Evolutionary conservation across 106 monocot species (phyloP), one percentile per base, ranked within the genome.

Genomic region (Amphibolis antarctica): DNA sequence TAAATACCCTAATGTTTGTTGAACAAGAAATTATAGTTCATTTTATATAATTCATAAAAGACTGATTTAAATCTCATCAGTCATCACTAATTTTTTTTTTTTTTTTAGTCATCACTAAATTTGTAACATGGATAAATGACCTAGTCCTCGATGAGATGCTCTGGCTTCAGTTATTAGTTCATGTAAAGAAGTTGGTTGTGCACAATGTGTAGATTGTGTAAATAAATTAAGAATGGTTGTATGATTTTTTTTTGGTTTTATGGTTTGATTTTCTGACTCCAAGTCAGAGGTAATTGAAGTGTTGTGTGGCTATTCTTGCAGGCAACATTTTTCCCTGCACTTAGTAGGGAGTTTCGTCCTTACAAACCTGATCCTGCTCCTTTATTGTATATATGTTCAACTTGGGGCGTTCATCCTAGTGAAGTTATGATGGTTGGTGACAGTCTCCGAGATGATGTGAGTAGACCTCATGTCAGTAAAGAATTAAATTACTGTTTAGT

Each of bases 361-460:
- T 98, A 88, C 67, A 98, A 98, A 57, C 98, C 98, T 14, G 82
- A 98, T 64, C 98, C 91, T 29, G 90, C 91, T 71, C 91, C 91
- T 19, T 66, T 98, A 65, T 50, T 98, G 56, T 91, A 91, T 68
- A 91, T 98, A 29, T 98, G 98, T 65, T 72, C 76, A 27, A 72
- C 77, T 67, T 98, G 98, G 98, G 70, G 71, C 60, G 54, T 89
- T 60, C 74, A 82, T 20, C 82, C 98, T 46, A 80, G 55, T 74
- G 91, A 98, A 73, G 87, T 98, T 25, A 76, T 98, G 66, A 98
- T 98, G 98, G 65, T 98, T 62, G 98, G 98, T 27, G 98, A 98
- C 62, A 91, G 98, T 71, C 87, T 85, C 42, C 70, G 69, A 52
- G 98, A 98, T 85, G 98, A 98, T 79, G 98, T 98, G 62, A 90